Conservation (phyloP, 805 yeast genomes). For the Candida railenensis region DNA sequence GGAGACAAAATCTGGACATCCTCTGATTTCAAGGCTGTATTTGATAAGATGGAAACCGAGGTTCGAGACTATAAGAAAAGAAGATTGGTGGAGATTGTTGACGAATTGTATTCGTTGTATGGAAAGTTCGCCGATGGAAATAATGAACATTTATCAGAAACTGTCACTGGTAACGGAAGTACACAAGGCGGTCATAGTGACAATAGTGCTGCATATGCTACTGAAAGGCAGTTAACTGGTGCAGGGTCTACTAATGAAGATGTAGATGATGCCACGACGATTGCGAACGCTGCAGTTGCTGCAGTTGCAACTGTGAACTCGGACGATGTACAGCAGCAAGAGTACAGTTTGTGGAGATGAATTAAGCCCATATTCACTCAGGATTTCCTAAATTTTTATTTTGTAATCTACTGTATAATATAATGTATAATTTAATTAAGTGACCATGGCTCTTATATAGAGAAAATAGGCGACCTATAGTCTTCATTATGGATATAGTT, state of each 20-base stretch:
- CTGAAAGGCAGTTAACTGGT: constrained; percentile 1
- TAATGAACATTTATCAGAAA: not conserved
- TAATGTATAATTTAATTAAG: not conserved
- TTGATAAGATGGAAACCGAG: constrained; percentile 55
- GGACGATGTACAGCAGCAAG: constrained; percentile 32
- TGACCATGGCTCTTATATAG: too few relatives aligned
- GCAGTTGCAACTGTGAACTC: constrained; percentile 29
- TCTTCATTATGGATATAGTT: too few relatives aligned
- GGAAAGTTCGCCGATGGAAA: not conserved
- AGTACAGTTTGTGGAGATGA: constrained; percentile 36
- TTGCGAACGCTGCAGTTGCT: constrained; percentile 40
- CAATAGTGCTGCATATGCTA: not conserved
- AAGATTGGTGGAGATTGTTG: constrained; percentile 5
- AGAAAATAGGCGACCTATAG: too few relatives aligned
- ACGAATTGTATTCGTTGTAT: constrained; percentile 3
- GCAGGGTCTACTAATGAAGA: constrained; percentile 2
- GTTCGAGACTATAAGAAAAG: constrained; percentile 39
- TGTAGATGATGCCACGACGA: constrained; percentile 27
- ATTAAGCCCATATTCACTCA: not conserved
- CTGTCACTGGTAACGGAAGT: not conserved
- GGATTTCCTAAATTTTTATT: not conserved
- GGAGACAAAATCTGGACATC: constrained; percentile 48
- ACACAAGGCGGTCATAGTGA: not conserved
- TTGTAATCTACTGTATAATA: not conserved
- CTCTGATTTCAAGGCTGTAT: constrained; percentile 58